Conservation (phyloP, 1,139 yeast genomes). For the Kluyveromyces marxianus region DNA sequence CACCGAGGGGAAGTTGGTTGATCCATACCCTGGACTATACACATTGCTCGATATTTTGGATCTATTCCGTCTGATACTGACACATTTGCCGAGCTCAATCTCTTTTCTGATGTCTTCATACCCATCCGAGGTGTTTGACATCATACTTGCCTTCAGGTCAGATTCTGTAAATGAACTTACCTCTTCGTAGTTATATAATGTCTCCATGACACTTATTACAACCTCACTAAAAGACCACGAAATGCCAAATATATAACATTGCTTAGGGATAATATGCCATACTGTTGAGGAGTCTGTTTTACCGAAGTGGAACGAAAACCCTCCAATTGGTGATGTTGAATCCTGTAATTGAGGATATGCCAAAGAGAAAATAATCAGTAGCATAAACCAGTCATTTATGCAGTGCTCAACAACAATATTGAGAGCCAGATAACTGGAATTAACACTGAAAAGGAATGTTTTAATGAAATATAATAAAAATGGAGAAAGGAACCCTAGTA, state of each 20-base stretch:
- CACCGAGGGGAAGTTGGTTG: not conserved
- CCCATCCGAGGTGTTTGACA: conserved; percentile 4
- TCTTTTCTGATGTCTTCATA: conserved; percentile 14
- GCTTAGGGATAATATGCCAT: conserved; percentile 32
- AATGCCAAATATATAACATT: conserved; percentile 29
- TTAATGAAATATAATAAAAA: conserved; percentile 25
- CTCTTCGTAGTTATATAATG: conserved; percentile 24
- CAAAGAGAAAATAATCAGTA: conserved; percentile 26
- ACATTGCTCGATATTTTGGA: conserved; percentile 29
- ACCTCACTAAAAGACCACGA: conserved; percentile 30
- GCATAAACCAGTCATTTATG: conserved; percentile 28
- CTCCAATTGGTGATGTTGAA: not conserved
- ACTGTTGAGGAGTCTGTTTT: conserved; percentile 5
- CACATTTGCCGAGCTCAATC: conserved; percentile 27
- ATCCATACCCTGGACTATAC: conserved; percentile 14
- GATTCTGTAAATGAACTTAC: conserved; percentile 7
- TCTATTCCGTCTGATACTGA: conserved; percentile 23
- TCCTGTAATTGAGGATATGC: conserved; percentile 32
- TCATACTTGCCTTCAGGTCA: not conserved
- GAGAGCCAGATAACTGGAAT: conserved; percentile 15
- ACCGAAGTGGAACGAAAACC: conserved; percentile 1
- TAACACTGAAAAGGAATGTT: conserved; percentile 21
- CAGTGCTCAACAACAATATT: conserved; percentile 26
- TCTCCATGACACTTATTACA: conserved; percentile 20
- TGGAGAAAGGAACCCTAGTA: conserved; percentile 31